phyloP scores from a whole-genome alignment of 345 rosid species.

The Euclidium syriacum region DNA sequence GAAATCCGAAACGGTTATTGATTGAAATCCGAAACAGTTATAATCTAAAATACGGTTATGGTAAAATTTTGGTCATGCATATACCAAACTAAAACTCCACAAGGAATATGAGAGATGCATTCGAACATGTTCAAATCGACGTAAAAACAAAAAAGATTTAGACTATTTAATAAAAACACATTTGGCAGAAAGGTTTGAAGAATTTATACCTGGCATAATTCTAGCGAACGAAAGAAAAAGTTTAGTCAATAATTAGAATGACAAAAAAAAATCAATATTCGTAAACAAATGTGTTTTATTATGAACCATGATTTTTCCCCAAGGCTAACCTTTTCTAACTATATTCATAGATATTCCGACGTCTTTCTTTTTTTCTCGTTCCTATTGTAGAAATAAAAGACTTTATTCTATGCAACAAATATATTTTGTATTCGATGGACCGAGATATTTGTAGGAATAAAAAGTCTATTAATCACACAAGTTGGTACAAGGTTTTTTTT shows the following conservation, averaged over 20 bases:
- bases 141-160: constrained; percentile 4
- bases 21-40: too few relatives aligned
- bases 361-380: not conserved
- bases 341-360: not conserved
- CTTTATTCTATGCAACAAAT: too few relatives aligned
- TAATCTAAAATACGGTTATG: too few relatives aligned
- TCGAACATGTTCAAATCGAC: constrained; percentile 24
- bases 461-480: too few relatives aligned
- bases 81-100: constrained; percentile 6
- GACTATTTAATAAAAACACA: not conserved
- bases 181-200: constrained; percentile 11
- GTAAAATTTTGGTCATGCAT: too few relatives aligned
- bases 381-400: too few relatives aligned
- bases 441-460: too few relatives aligned
- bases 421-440: too few relatives aligned
- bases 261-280: constrained; percentile 7
- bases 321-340: not conserved
- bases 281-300: constrained; percentile 9
- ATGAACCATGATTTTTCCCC: not conserved
- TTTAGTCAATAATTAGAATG: constrained; percentile 13
- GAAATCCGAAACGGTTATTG: too few relatives aligned
- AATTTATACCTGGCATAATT: constrained; percentile 22
- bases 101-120: constrained; percentile 21
- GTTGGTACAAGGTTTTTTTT: too few relatives aligned
- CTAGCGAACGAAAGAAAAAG: constrained; percentile 19